Evolutionary conservation across 23 red algal species (phyloP), one percentile per base, ranked within the genome.

Genomic region (Gracilaria caudata): DNA sequence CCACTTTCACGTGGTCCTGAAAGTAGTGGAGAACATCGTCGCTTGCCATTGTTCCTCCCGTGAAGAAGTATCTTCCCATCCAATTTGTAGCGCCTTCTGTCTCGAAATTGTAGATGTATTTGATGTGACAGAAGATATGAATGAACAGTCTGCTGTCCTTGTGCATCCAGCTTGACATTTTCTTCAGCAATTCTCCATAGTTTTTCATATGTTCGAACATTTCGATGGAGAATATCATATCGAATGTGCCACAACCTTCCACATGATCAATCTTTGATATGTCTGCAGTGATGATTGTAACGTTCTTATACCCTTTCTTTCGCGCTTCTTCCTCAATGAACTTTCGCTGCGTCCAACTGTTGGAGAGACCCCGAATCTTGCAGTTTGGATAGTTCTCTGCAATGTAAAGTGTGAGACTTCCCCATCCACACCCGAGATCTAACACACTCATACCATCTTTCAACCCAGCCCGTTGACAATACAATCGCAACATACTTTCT

Each of bases 161-260:
- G 43, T 94, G 81, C 73, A 95, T 74, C 93, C 97, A 99, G 16
- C 21, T 35, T 0, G 90, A 78, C 24, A 99, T 53, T 73, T 94
- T 94, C 37, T 59, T 29, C 80, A 99, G 56, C 51, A 99, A 76
- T 51, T 51, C 83, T 20, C 68, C 76, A 73, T 99, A 99, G 82
- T 95, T 92, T 58, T 94, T 93, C 97, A 99, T 95, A 78, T 99
- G 97, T 59, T 99, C 97, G 58, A 99, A 95, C 93, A 95, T 95
- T 80, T 99, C 97, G 23, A 99, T 89, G 36, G 82, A 95, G 14
- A 99, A 81, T 11, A 96, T 73, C 43, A 91, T 72, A 79, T 99
- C 93, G 57, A 95, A 99, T 41, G 68, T 82, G 37, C 16, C 20
- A 19, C 71, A 38, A 2, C 81, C 85, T 0, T 76, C 64, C 7